Conservation (phyloP, 106 monocot species). For the Dioscorea dumetorum region DNA sequence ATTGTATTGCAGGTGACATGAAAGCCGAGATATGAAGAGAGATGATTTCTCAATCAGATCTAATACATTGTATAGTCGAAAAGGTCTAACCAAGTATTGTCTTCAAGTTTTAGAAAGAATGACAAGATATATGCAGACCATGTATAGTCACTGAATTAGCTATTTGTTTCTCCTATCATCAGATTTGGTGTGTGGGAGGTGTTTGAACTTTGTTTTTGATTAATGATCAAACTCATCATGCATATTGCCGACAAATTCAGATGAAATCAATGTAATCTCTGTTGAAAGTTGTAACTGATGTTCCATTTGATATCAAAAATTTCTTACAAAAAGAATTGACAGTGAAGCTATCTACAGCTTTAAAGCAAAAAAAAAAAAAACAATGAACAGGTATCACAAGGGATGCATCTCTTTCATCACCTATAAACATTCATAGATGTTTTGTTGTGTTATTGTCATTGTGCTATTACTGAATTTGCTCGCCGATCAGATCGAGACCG, state of each 20-base stretch:
- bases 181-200: background rate
- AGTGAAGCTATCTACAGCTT: slow-evolving; percentile 6
- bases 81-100: slow-evolving; percentile 9
- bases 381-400: too few relatives aligned
- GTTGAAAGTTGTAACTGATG: slow-evolving; percentile 21
- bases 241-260: too few relatives aligned
- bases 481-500: slow-evolving; percentile 71
- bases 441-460: too few relatives aligned
- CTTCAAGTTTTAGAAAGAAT: slow-evolving; percentile 6
- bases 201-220: too few relatives aligned
- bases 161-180: background rate
- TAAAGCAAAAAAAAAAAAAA: too few relatives aligned
- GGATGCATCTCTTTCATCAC: background rate
- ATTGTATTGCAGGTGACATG: slow-evolving; percentile 18
- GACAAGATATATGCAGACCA: slow-evolving; percentile 9
- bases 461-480: slow-evolving; percentile 59
- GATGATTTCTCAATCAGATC: background rate
- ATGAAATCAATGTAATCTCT: slow-evolving; percentile 8
- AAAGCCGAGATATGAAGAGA: slow-evolving; percentile 12
- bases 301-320: too few relatives aligned
- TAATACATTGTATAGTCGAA: slow-evolving; percentile 14
- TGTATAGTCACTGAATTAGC: slow-evolving; percentile 6
- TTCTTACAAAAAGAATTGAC: slow-evolving; percentile 36
- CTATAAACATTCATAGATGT: background rate
- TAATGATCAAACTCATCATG: too few relatives aligned